A percentile compares a stretch with the other conserved stretches of the same genome.
Evolutionary conservation across 129 eudicot species (phyloP).

Genomic region (Calendula officinalis): DNA sequence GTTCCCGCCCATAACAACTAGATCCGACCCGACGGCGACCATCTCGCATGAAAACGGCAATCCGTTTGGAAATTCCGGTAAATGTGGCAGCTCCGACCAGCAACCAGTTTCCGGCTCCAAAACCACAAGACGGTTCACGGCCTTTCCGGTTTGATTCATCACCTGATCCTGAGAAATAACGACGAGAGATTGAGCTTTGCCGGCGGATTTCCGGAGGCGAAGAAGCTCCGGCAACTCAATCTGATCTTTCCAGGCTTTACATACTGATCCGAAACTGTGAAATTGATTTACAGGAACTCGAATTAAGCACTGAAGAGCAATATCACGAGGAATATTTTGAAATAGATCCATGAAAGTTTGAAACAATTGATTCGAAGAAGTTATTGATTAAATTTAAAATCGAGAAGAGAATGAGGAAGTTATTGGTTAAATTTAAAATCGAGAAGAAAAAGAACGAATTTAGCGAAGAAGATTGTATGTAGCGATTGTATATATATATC

Average conservation of each 20-base stretch:
- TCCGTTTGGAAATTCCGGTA: conserved; percentile 42
- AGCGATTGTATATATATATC: not conserved
- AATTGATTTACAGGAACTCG: conserved; percentile 36
- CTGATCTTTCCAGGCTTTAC: conserved; percentile 30
- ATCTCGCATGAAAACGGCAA: conserved; percentile 66
- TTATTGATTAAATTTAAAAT: not conserved
- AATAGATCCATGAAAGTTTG: conserved; percentile 30
- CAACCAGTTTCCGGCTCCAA: conserved; percentile 51
- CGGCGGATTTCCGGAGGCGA: conserved; percentile 26
- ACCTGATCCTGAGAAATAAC: conserved; percentile 31
- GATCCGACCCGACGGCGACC: conserved; percentile 51
- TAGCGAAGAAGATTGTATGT: not conserved
- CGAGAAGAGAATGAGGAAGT: not conserved
- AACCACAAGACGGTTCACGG: conserved; percentile 40
- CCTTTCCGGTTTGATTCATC: conserved; percentile 24
- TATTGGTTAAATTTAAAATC: not conserved
- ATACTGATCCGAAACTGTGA: conserved; percentile 31
- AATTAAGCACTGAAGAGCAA: conserved; percentile 42
- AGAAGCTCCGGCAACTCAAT: conserved; percentile 34
- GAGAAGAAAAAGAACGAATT: not conserved
- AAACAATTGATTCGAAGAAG: not conserved
- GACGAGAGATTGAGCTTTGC: conserved; percentile 25
- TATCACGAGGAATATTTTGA: conserved; percentile 35
- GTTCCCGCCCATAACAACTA: conserved; percentile 74
- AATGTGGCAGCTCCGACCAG: conserved; percentile 51